Percentiles rank a stretch among this genome's conserved stretches.
phyloP scores from a whole-genome alignment of 768 basidiomycete genomes.

The Collybiopsis luxurians region DNA sequence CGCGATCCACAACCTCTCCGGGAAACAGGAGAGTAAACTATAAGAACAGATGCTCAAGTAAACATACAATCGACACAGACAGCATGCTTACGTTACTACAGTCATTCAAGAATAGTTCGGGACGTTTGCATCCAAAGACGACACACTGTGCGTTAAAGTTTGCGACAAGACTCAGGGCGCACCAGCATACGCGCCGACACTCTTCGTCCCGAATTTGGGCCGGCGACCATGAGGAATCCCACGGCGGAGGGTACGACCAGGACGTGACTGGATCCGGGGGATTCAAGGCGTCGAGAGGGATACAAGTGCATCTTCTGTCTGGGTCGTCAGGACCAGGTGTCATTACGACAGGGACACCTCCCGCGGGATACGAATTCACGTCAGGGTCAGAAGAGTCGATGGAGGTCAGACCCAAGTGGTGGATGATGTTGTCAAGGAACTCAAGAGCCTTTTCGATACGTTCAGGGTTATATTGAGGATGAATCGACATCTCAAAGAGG shows the following conservation, averaged over 20 bases:
- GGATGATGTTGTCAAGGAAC: conserved; percentile 64
- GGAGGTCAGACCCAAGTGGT: conserved; percentile 48
- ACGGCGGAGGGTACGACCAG: conserved; percentile 54
- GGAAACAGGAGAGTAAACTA: conserved; percentile 72
- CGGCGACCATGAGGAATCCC: conserved; percentile 57
- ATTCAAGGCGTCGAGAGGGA: conserved; percentile 32
- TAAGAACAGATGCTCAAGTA: no score
- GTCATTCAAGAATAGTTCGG: conserved; percentile 58
- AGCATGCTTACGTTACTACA: conserved; percentile 68
- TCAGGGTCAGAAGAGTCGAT: conserved; percentile 56
- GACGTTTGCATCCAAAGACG: conserved; percentile 57
- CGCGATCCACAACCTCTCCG: conserved; percentile 61
- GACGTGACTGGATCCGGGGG: conserved; percentile 36
- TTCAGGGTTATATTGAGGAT: conserved; percentile 59
- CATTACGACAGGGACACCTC: conserved; percentile 48
- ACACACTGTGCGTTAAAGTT: conserved; percentile 68
- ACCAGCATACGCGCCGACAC: conserved; percentile 76
- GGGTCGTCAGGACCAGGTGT: conserved; percentile 21
- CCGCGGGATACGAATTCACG: conserved; percentile 48
- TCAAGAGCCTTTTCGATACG: conserved; percentile 52
- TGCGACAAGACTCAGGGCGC: conserved; percentile 64
- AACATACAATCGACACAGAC: no score
- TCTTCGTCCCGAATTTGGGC: conserved; percentile 64
- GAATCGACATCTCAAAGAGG: conserved; percentile 73
- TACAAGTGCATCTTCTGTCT: conserved; percentile 44